A percentile compares a stretch with the other conserved stretches of the same genome.
phyloP scores from a whole-genome alignment of 805 yeast genomes.

The Barnettozyma vustinii region DNA sequence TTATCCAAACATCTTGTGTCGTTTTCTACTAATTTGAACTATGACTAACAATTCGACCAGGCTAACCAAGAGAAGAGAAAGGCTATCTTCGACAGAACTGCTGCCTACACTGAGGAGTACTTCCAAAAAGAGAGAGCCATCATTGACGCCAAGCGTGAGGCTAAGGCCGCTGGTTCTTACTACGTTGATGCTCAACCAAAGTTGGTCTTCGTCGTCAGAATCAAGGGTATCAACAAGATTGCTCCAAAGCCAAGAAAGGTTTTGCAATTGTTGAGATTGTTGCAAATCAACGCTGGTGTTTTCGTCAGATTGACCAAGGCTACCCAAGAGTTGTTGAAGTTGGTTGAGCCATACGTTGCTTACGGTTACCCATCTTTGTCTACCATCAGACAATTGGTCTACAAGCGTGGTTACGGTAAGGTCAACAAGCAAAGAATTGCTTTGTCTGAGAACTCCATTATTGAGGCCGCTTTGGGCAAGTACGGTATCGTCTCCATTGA shows the following conservation, averaged over 20 bases:
- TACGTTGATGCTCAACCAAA: conserved; percentile 93
- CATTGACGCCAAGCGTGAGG: conserved; percentile 84
- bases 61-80: conserved; percentile 54
- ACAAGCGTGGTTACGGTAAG: conserved; percentile 99
- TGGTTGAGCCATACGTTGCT: conserved; percentile 95
- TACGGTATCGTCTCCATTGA: conserved; percentile 89
- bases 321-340: conserved; percentile 83
- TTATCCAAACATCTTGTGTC: neutral
- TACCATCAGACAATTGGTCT: conserved; percentile 85
- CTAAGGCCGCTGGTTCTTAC: conserved; percentile 90
- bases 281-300: conserved; percentile 92
- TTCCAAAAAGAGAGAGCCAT: conserved; percentile 85
- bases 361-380: conserved; percentile 96
- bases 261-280: conserved; percentile 86
- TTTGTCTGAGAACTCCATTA: conserved; percentile 79
- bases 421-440: conserved; percentile 93
- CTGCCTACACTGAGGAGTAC: conserved; percentile 95
- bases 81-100: conserved; percentile 87
- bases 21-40: neutral
- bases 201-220: conserved; percentile 94
- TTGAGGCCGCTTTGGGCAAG: conserved; percentile 85
- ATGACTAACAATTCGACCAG: conserved; percentile 25
- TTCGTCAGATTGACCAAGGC: conserved; percentile 95
- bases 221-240: conserved; percentile 98
- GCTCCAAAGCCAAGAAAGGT: conserved; percentile 99